Evolutionary conservation across 2,329 filamentous ascomycete species (phyloP).

Genomic region (Penicillium freii): DNA sequence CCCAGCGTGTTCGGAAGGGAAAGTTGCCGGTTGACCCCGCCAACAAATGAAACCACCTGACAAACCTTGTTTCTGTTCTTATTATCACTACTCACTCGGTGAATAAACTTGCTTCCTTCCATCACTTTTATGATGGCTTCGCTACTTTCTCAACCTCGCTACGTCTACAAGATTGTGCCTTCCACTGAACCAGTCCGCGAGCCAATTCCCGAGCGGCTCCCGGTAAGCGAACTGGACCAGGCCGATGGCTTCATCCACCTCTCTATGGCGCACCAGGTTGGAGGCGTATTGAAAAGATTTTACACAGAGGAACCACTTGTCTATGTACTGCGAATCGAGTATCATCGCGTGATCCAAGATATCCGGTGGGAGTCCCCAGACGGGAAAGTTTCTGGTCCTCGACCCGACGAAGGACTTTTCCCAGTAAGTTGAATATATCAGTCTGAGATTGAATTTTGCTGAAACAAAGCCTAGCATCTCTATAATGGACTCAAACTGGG

Average conservation of each 20-base stretch:
- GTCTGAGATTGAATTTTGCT: background rate
- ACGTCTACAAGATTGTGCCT: constrained; percentile 41
- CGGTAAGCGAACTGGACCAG: constrained; percentile 39
- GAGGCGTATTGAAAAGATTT: constrained; percentile 40
- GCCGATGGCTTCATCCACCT: constrained; percentile 41
- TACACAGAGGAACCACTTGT: constrained; percentile 39
- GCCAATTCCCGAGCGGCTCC: constrained; percentile 36
- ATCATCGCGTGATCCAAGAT: constrained; percentile 27
- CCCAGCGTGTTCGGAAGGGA: background rate
- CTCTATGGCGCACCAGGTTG: constrained; percentile 38
- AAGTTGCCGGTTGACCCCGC: constrained; percentile 13
- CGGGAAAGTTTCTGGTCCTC: constrained; percentile 35
- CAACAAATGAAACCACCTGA: constrained; percentile 7
- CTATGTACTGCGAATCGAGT: constrained; percentile 40
- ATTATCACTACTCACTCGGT: background rate
- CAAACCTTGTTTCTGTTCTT: background rate
- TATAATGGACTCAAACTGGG: constrained; percentile 41
- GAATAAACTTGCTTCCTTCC: background rate
- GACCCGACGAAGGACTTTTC: constrained; percentile 41
- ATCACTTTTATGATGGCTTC: constrained; percentile 13
- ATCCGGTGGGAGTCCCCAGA: constrained; percentile 42
- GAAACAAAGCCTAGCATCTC: constrained; percentile 30
- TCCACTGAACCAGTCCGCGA: constrained; percentile 37
- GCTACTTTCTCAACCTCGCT: constrained; percentile 26
- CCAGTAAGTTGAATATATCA: constrained; percentile 31